Base-by-base conservation (phyloP, 345 rosid genomes). In the Noccaea bulbosa region DNA sequence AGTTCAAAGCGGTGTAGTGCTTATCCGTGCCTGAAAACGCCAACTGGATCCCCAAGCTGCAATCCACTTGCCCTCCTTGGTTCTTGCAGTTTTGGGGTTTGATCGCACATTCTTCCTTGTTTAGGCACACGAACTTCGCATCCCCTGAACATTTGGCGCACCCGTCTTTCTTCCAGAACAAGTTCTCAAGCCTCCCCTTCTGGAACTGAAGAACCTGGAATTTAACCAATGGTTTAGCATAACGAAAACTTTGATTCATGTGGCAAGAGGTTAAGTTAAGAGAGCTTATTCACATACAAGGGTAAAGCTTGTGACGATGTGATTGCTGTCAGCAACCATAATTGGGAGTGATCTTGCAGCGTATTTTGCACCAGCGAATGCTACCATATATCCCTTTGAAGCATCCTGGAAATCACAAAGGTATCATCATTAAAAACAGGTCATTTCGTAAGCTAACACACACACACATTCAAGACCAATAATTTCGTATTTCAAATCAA, bases 21-120 rank as follows among this genome's bases (percentile, higher is more conserved):
- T 95, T 92, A 73, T 95, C 99, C 0, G 98, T 95, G 54, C 99
- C 99, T 1, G 98, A 92, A 81, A 95, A 92, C 22, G 99, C 96
- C 70, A 95, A 62, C 20, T 95, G 99, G 65, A 95, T 92, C 72
- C 98, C 98, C 8, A 95, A 80, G 78, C 96, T 95, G 75, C 99
- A 95, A 73, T 92, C 99, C 5, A 85, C 98, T 22, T 62, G 55
- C 0, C 98, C 98, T 62, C 87, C 86, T n/a, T 10, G 78, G 75
- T 62, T 83, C 69, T 84, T 92, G 81, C 99, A 95, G 79, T 34
- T 75, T 24, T 83, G 11, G 22, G 90, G 76, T 67, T 73, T 81
- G 78, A 94, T 79, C 27, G 99, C 99, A 68, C 99, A 94, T 62
- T 89, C 91, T 64, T 82, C 88, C 9, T 84, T 79, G 83, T 91